Evolutionary conservation across 2,329 filamentous ascomycete species (phyloP).

Genomic region (Nigrospora sphaerica): DNA sequence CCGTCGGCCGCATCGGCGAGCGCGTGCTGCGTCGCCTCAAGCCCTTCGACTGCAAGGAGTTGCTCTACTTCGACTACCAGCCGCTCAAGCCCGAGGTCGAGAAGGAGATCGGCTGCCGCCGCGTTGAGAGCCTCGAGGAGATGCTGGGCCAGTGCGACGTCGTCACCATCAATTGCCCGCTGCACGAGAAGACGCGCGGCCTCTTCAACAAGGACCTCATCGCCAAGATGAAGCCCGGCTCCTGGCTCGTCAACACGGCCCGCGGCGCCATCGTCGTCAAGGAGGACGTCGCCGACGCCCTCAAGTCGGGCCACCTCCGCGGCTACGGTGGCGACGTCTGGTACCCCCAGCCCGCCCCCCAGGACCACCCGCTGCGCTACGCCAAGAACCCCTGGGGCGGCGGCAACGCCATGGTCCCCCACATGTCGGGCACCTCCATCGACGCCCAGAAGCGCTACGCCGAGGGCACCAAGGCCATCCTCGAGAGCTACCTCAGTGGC

Average conservation of each 20-base stretch:
- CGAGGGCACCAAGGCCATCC: constrained; percentile 78
- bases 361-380: constrained; percentile 86
- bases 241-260: constrained; percentile 97
- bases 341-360: constrained; percentile 95
- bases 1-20: constrained; percentile 95
- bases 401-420: constrained; percentile 96
- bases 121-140: constrained; percentile 85
- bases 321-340: constrained; percentile 88
- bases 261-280: constrained; percentile 99
- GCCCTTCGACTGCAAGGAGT: constrained; percentile 98
- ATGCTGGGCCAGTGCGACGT: constrained; percentile 91
- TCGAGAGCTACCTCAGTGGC: constrained; percentile 85
- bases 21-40: constrained; percentile 93
- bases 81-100: constrained; percentile 78
- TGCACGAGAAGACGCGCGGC: constrained; percentile 95
- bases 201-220: constrained; percentile 99
- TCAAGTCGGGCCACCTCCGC: constrained; percentile 85
- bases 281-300: constrained; percentile 92
- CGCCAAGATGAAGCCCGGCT: constrained; percentile 96
- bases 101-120: constrained; percentile 90
- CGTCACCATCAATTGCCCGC: constrained; percentile 98
- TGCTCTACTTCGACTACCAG: constrained; percentile 99
- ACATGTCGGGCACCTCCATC: constrained; percentile 98
- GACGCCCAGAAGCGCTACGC: constrained; percentile 94
- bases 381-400: constrained; percentile 93